These are phyloP conservation scores for Neonectria hederae DNA, from an alignment of 2,329 filamentous ascomycete genomes.

Conservation along the genomic window DNA sequence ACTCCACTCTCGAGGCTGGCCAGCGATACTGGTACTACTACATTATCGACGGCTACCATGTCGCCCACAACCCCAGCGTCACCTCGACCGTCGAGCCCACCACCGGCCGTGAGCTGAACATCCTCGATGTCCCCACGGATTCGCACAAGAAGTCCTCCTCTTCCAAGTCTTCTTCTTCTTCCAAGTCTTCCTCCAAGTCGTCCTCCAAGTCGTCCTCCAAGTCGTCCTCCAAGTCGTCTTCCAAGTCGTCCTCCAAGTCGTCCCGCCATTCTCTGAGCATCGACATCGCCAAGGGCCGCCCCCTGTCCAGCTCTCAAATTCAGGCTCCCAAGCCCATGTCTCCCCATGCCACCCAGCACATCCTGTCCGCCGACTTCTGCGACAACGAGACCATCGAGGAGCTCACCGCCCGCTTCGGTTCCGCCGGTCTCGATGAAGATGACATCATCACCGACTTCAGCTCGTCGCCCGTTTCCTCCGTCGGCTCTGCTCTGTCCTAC, in stretches of 20 bases:
- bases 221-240: constrained; percentile 53
- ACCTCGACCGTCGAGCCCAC: constrained; percentile 92
- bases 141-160: constrained; percentile 53
- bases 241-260: constrained; percentile 57
- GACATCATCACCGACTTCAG: constrained; percentile 62
- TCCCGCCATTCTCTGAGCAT: constrained; percentile 56
- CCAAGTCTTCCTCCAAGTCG: constrained; percentile 47
- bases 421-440: constrained; percentile 66
- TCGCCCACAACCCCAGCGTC: constrained; percentile 94
- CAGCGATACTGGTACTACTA: constrained; percentile 99
- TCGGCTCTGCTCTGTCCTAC: constrained; percentile 75
- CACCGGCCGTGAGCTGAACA: constrained; percentile 95
- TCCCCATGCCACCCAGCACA: constrained; percentile 86
- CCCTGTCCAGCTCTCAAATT: constrained; percentile 89
- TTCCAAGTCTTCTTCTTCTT: constrained; percentile 57
- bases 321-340: constrained; percentile 89
- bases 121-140: constrained; percentile 84
- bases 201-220: constrained; percentile 57
- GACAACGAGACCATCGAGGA: constrained; percentile 78
- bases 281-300: constrained; percentile 87
- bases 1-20: constrained; percentile 83
- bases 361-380: constrained; percentile 83
- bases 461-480: constrained; percentile 71
- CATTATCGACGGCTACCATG: constrained; percentile 99
- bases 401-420: constrained; percentile 78